These are phyloP conservation scores for Fusarium zealandicum DNA, from an alignment of 2,329 filamentous ascomycete genomes.

Conservation along the genomic window DNA sequence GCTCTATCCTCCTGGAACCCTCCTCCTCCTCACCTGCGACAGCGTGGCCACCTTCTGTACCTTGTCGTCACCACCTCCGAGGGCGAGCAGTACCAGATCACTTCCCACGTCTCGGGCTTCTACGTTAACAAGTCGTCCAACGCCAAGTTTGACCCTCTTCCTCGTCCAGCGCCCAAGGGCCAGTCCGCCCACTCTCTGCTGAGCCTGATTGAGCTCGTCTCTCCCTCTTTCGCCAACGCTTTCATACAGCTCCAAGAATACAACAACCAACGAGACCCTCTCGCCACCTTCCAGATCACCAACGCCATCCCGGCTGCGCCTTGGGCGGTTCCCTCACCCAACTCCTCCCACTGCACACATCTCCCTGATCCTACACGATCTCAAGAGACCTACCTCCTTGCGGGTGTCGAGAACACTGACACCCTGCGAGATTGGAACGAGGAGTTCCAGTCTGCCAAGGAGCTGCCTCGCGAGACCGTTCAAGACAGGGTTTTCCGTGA, in stretches of 20 bases:
- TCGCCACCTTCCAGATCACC: conserved; percentile 94
- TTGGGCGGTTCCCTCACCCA: conserved; percentile 81
- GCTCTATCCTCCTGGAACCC: conserved; percentile 96
- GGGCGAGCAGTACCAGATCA: conserved; percentile 93
- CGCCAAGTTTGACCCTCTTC: conserved; percentile 91
- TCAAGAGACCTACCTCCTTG: conserved; percentile 90
- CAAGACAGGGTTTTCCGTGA: conserved; percentile 97
- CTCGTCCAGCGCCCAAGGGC: conserved; percentile 79
- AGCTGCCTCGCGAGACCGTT: conserved; percentile 90
- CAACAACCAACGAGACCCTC: conserved; percentile 84
- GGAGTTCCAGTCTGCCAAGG: conserved; percentile 95
- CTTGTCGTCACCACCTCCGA: conserved; percentile 89
- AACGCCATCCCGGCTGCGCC: conserved; percentile 92
- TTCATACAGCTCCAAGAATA: conserved; percentile 84
- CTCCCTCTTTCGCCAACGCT: conserved; percentile 78
- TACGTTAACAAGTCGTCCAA: conserved; percentile 97
- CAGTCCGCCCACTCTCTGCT: conserved; percentile 85
- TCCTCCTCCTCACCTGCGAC: conserved; percentile 87
- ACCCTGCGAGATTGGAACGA: conserved; percentile 98
- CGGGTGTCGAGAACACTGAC: conserved; percentile 91
- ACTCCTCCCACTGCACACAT: conserved; percentile 72
- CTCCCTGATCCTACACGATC: conserved; percentile 84
- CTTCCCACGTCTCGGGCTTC: conserved; percentile 91
- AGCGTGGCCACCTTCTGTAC: conserved; percentile 92
- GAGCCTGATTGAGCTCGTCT: conserved; percentile 78